Percentiles rank a stretch among this genome's conserved stretches.
Conservation (phyloP, 768 basidiomycete species). For the Serendipita sp. region DNA sequence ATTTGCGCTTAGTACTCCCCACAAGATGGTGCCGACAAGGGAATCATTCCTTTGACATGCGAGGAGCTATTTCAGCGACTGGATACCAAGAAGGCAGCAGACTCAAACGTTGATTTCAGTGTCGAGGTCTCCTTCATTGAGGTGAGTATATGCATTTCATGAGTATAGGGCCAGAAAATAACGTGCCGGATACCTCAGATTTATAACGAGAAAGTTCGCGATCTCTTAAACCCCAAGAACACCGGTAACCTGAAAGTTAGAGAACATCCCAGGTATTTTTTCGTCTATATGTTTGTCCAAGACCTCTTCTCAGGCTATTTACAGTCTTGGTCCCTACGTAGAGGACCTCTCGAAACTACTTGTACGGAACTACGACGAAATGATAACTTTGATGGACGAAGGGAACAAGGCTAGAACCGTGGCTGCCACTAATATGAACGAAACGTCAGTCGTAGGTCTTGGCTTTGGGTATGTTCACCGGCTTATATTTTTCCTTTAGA, state of each 20-base stretch:
- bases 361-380: slow-evolving; percentile 82
- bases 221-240: slow-evolving; percentile 94
- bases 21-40: slow-evolving; percentile 83
- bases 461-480: too few relatives aligned
- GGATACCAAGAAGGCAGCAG: slow-evolving; percentile 38
- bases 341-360: slow-evolving; percentile 91
- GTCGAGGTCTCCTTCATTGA: slow-evolving; percentile 99
- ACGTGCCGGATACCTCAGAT: slow-evolving; percentile 31
- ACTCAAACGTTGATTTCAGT: slow-evolving; percentile 60
- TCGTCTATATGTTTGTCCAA: not conserved
- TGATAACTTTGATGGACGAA: slow-evolving; percentile 99
- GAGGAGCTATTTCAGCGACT: slow-evolving; percentile 82
- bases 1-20: not conserved
- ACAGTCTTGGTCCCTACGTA: slow-evolving; percentile 78
- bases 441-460: slow-evolving; percentile 46
- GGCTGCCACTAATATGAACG: slow-evolving; percentile 99
- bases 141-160: slow-evolving; percentile 24
- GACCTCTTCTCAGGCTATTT: not conserved
- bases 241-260: slow-evolving; percentile 89
- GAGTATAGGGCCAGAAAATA: not conserved
- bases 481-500: slow-evolving; percentile 21
- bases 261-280: slow-evolving; percentile 67
- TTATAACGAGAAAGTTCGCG: slow-evolving; percentile 95
- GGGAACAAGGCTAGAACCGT: slow-evolving; percentile 98
- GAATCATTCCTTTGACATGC: slow-evolving; percentile 93